Evolutionary conservation across 1,284 basidiomycete species (phyloP), one percentile per base, ranked within the genome.

Genomic region (Anthracocystis panici-leucophaei): DNA sequence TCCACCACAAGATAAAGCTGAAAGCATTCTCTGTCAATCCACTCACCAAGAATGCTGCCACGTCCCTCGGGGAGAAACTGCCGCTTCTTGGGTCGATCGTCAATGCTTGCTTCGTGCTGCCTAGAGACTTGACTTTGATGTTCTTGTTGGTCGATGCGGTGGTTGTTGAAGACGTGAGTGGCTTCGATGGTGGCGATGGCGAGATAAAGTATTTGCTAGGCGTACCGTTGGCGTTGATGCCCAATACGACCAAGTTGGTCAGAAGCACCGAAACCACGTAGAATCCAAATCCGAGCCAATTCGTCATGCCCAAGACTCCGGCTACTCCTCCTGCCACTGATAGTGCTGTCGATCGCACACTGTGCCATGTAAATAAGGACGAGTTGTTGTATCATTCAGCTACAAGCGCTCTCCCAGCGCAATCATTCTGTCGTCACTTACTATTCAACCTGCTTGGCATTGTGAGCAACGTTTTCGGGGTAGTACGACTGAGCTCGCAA

Each of bases 1-100:
- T 84, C 82, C 82, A 84, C 82, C 82, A 84, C 2, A 84, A 59
- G 35, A 84, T 75, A 27, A 68, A 84, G 44, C 79, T 79, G 35
- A 84, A 80, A 12, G 77, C 62, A 35, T 83, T 84, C 29, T 83
- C 82, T 27, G 72, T 75, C 48, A 75, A 27, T 0, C 72, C 72
- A 21, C 61, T 75, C 31, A 66, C 29, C 50, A 69, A 31, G 50
- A 75, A 75, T 0, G 42, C 44, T 5, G 52, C 66, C 2, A 58
- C 52, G 18, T 75, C 65, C 29, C 57, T 46, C 1, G 61, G 3
- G 1, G 67, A 59, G 29, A 67, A 73, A 44, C 54, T 60, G 29
- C 71, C 66, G 7, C 55, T 55, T 59, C 67, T 59, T 46, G 60
- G 71, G 27, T 65, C 70, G 21, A 67, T 65, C 1, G 65, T 57